Base-by-base conservation (phyloP, 768 basidiomycete genomes). In the Hortiboletus campestris region DNA sequence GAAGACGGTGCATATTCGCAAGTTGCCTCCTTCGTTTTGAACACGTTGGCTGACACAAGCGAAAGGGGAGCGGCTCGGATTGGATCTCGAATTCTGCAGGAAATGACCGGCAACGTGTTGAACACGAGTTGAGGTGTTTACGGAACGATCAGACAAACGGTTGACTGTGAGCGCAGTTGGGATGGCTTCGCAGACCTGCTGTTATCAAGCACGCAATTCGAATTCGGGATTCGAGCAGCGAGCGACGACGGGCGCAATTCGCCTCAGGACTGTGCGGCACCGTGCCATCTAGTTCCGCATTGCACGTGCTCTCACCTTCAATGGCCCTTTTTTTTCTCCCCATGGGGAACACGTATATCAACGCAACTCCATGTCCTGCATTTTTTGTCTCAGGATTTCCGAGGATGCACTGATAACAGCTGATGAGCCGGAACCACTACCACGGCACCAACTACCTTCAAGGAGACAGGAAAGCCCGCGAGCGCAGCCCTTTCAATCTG, bases 1-100 rank as follows among this genome's bases (percentile, higher is more conserved):
- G 90, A 75, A 91, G 88, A 66, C 86, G 87, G 78, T 88, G 76
- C 89, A 92, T 91, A 69, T 66, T 63, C 57, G 63, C 57, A 48
- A 63, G 59, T 59, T 42, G 60, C 61, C 55, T 58, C 67, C 80
- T 84, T 85, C 81, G 81, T 78, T 83, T 83, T 75, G 74, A 78
- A 82, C 87, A 89, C 86, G 88, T 83, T 86, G 78, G 65, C 72
- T 66, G 69, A 53, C 45, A 35, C 46, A 68, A 53, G 58, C 63
- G 55, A 51, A 65, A 62, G 66, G 59, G 65, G 65, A 48, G 50
- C 53, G 45, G 66, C 66, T 71, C 58, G 64, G 69, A 71, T 72
- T 59, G 58, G 69, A 72, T 69, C 69, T 65, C 56, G 60, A 51
- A 44, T 49, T 57, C 36, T 39, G 49, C 43, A 46, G 43, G 73